Evolutionary conservation across 306 rosid species (phyloP), one percentile per base, ranked within the genome.

Genomic region (Biancaea sappan): DNA sequence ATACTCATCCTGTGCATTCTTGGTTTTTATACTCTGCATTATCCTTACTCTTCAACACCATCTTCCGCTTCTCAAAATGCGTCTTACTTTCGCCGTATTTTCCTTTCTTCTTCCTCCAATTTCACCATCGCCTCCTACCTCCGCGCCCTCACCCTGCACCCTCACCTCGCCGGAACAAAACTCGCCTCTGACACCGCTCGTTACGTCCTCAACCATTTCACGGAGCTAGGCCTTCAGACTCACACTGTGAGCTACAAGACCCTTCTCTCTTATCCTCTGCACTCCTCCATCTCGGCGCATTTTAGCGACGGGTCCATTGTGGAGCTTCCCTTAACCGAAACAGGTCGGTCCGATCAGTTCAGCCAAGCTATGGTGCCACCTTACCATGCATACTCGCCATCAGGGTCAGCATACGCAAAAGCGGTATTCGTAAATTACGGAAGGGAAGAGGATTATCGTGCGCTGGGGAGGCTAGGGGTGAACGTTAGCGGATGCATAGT

Each of bases 331-430:
- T 61, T 91, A 0, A 10, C 83, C 25, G 93, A 88, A 44, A 62
- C 72, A 53, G 75, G 56, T 37, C 44, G 15, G 3, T 9, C 58
- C 3, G 21, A 47, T 16, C 51, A 21, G 19, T 31, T 1, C 28
- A 41, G 15, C 65, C 12, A 61, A 6, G 80, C 47, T 3, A 84
- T 90, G 22, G 96, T 94, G 4, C 62, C 15, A 1, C 88, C 98
- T 0, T 94, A 89, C 83, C 98, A 91, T 66, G 98, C 98, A 0
- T 94, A 94, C 84, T 91, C 98, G 44, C 96, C 98, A 8, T 90
- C 98, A 9, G 98, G 95, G 0, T 73, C 95, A 29, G 91, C 80
- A 26, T 54, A 65, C 35, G 87, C 88, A 1, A 73, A 60, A 59
- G 86, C 79, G 21, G 95, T 86, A n/a, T 94, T 88, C 63, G 96